Evolutionary conservation across 2,329 filamentous ascomycete species (phyloP), one percentile per base, ranked within the genome.

Genomic region (Diaporthe citri): DNA sequence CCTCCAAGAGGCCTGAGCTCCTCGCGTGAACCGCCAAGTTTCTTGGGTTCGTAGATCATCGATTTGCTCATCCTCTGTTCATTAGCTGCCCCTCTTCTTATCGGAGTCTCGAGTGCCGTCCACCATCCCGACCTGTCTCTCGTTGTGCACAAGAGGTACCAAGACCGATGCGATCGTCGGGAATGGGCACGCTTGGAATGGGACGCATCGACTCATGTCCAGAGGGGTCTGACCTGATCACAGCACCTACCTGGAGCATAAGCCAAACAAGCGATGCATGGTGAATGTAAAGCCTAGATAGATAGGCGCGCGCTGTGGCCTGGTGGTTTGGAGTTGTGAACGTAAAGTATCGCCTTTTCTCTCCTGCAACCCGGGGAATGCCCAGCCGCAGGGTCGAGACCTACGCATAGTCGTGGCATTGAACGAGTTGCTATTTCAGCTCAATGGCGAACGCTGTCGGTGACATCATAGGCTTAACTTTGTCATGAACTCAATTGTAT

Each of bases 11-110:
- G 69, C 57, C 48, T 41, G 46, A 62, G 56, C 48, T 62, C 56
- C n/a, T 62, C 20, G 56, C 31, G 43, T 60, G 56, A 62, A 62
- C 43, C 56, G 70, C 70, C 70, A 72, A 72, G 70, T 55, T 55
- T 69, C 70, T 62, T 57, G 70, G 55, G 36, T n/a, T 52, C 56
- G 56, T 31, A 60, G 56, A 60, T 52, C 56, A 48, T 41, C 46
- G 43, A 60, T 62, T 48, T 43, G 43, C 48, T 72, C 64, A 55
- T 62, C 22, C 43, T 72, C 36, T n/a, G 56, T 34, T 57, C 51
- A 51, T 52, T 48, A 60, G 22, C 69, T 41, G 56, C 41, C 43
- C 56, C 56, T 60, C 36, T 59, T 57, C 48, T 52, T 17, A 20
- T 31, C 56, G 70, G 56, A 52, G n/a, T 39, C 36, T 41, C 43